These are phyloP conservation scores for Ambrosia artemisiifolia DNA, from an alignment of 129 eudicot species.

Conservation along the genomic window DNA sequence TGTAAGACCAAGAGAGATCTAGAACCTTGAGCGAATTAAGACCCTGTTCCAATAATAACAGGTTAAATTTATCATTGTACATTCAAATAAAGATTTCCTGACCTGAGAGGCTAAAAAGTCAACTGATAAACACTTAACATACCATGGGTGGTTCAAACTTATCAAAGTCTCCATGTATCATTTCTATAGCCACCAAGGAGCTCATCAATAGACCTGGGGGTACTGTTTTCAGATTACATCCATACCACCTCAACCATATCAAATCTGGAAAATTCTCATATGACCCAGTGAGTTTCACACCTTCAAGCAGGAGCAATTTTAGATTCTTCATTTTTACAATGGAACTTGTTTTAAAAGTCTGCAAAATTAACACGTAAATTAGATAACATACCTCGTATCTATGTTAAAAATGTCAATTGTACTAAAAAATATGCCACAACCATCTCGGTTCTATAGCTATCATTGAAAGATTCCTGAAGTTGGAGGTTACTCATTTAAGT, in stretches of 20 bases:
- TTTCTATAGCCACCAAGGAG: background rate
- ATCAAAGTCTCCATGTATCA: slow-evolving; percentile 17
- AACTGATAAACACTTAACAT: background rate
- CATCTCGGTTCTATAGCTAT: no score
- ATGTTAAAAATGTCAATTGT: no score
- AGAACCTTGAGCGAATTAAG: slow-evolving; percentile 23
- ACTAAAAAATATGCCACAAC: no score
- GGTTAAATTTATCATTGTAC: background rate
- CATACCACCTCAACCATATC: background rate
- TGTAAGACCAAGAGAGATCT: slow-evolving; percentile 22
- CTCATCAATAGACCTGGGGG: no score
- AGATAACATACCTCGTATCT: no score
- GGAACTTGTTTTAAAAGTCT: no score
- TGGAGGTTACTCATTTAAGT: no score
- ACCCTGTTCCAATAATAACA: slow-evolving; percentile 20
- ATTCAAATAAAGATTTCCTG: background rate
- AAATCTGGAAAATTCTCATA: background rate
- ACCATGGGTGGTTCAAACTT: slow-evolving; percentile 16
- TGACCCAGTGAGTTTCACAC: background rate
- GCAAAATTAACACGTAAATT: no score
- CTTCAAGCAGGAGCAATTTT: no score
- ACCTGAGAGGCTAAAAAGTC: background rate
- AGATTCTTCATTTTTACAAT: background rate
- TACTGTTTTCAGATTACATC: background rate
- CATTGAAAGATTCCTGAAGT: no score